These are phyloP conservation scores for Silene vulgaris DNA, from an alignment of 179 eudicot species.

Conservation along the genomic window DNA sequence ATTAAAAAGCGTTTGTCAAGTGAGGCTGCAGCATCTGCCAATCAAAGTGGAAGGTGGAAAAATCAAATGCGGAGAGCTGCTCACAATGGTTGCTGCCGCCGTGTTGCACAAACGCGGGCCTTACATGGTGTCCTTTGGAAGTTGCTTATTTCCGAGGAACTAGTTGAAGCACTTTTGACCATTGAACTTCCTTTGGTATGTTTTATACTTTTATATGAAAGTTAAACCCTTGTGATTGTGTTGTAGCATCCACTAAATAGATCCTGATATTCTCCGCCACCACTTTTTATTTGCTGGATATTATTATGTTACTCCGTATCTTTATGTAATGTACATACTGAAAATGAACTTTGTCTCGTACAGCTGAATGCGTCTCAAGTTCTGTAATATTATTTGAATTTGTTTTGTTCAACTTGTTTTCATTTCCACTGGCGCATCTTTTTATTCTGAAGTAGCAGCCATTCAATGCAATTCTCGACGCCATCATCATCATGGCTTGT, in stretches of 20 bases:
- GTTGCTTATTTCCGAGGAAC: constrained; percentile 73
- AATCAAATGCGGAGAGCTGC: constrained; percentile 95
- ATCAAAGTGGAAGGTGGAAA: constrained; percentile 89
- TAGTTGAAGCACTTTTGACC: constrained; percentile 57
- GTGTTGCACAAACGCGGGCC: constrained; percentile 80
- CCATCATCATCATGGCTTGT: too few species aligned
- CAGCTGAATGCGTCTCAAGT: not conserved
- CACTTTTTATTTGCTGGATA: not conserved
- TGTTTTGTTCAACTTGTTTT: too few species aligned
- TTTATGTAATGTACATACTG: not conserved
- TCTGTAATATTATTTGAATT: not conserved
- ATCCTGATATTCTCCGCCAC: not conserved
- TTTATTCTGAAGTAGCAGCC: too few species aligned
- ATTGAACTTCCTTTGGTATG: constrained; percentile 77
- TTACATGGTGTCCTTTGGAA: constrained; percentile 79
- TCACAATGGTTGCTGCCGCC: constrained; percentile 94
- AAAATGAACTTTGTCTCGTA: not conserved
- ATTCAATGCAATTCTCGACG: too few species aligned
- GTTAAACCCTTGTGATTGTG: not conserved
- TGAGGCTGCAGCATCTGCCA: constrained; percentile 84
- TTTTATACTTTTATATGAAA: constrained; percentile 8
- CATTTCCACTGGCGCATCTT: too few species aligned
- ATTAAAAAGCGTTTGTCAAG: constrained; percentile 72
- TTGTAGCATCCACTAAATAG: not conserved
- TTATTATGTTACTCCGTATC: not conserved